phyloP scores from a whole-genome alignment of 495 filamentous ascomycete species.

The Aspergillus ostianus region DNA sequence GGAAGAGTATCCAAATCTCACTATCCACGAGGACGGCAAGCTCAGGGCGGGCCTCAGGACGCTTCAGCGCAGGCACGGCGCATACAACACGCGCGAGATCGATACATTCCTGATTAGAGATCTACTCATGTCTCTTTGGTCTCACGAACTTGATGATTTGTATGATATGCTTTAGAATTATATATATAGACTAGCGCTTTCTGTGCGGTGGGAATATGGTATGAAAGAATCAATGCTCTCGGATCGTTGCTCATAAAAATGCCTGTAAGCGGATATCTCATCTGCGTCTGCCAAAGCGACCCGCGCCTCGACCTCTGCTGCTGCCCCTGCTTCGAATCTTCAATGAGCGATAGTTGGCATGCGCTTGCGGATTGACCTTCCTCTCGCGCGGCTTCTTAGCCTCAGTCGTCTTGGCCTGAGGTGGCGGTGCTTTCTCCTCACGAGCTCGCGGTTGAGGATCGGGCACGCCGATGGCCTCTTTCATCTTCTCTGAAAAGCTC shows the following conservation, averaged over 20 bases:
- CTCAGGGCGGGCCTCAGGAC: conserved; percentile 20
- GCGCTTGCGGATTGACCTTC: conserved; percentile 71
- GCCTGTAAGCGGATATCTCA: neutral
- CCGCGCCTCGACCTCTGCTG: conserved; percentile 38
- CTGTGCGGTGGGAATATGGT: conserved; percentile 16
- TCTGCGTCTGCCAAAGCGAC: conserved; percentile 47
- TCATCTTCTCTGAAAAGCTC: conserved; percentile 47
- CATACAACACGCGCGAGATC: conserved; percentile 32
- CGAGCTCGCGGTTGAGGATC: conserved; percentile 15
- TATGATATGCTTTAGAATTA: conserved; percentile 8
- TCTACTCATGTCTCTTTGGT: neutral
- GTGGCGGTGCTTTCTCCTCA: conserved; percentile 31
- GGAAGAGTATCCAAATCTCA: conserved; percentile 28
- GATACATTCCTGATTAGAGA: conserved; percentile 40
- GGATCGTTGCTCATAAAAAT: conserved; percentile 34
- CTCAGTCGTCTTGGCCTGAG: conserved; percentile 29
- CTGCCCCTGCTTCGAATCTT: conserved; percentile 66
- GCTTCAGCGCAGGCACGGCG: conserved; percentile 25
- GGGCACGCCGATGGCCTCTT: conserved; percentile 37
- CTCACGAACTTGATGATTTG: conserved; percentile 15
- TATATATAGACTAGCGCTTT: conserved; percentile 6
- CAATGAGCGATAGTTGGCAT: conserved; percentile 79
- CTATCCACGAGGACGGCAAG: conserved; percentile 9
- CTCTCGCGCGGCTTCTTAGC: conserved; percentile 57
- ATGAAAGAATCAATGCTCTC: conserved; percentile 21